Conservation (phyloP, 1,139 yeast species). For the Torulaspora pretoriensis region DNA sequence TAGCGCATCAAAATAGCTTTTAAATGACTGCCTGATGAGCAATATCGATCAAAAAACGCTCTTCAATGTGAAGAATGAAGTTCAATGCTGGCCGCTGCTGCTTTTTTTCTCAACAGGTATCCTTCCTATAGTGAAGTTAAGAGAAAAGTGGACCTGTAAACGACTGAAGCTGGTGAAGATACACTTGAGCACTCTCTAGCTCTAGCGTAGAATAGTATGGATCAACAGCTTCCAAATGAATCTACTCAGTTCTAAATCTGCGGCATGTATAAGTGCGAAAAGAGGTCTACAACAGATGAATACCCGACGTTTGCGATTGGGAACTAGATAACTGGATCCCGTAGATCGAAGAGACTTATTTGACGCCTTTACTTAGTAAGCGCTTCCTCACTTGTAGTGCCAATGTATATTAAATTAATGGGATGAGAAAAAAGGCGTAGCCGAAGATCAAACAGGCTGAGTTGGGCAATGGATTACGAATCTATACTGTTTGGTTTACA, state of each 20-base stretch:
- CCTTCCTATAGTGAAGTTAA: neutral
- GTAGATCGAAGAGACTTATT: neutral
- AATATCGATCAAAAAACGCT: neutral
- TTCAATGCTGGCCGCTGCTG: neutral
- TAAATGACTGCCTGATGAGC: neutral
- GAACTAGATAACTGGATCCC: neutral
- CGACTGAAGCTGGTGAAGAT: no score
- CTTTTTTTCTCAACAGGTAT: neutral
- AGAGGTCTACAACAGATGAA: no score
- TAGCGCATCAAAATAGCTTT: neutral
- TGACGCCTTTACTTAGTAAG: neutral
- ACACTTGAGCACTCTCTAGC: neutral
- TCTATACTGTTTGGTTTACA: constrained; percentile 30
- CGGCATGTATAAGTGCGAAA: no score
- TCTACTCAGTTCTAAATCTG: neutral
- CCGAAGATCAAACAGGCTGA: no score
- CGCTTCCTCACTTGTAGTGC: neutral
- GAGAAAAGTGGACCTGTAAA: neutral
- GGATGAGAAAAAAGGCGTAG: no score
- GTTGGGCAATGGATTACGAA: constrained; percentile 33
- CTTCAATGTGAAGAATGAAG: neutral
- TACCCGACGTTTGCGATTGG: no score
- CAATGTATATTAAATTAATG: neutral
- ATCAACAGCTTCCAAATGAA: neutral
- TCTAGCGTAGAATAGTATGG: neutral